Conservation (phyloP, 1,284 basidiomycete genomes). For the Neonothopanus nambi region DNA sequence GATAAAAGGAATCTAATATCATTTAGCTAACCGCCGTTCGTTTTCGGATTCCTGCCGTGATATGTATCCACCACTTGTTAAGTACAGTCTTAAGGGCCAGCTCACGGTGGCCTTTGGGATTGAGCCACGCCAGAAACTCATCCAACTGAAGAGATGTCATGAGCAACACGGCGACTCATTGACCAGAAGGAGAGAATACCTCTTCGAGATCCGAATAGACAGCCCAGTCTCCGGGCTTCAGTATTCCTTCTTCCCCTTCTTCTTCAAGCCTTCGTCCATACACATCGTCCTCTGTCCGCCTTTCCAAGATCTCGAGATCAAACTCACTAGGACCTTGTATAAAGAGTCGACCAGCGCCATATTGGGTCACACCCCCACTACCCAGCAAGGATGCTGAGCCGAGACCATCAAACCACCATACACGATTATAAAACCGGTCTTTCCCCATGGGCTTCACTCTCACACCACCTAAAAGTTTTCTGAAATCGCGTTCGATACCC, state of each 20-base stretch:
- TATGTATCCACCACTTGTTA: conserved; percentile 84
- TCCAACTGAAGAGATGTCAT: conserved; percentile 56
- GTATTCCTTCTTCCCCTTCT: conserved; percentile 72
- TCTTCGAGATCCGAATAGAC: conserved; percentile 86
- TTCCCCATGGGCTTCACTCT: conserved; percentile 86
- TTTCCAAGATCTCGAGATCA: conserved; percentile 68
- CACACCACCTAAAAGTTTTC: conserved; percentile 80
- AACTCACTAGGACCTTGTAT: conserved; percentile 85
- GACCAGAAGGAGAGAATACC: conserved; percentile 44
- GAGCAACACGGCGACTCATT: background rate
- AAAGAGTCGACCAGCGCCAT: conserved; percentile 88
- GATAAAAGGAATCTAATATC: background rate
- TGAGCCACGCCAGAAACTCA: conserved; percentile 86
- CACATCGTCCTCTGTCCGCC: conserved; percentile 56
- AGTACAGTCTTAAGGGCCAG: conserved; percentile 78
- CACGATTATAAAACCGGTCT: conserved; percentile 91
- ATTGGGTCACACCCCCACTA: conserved; percentile 73
- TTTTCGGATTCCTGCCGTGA: conserved; percentile 80
- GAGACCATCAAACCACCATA: conserved; percentile 99
- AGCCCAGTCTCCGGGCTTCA: conserved; percentile 84
- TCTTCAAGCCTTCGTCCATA: conserved; percentile 64
- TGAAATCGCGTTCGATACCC: conserved; percentile 90
- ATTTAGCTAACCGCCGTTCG: conserved; percentile 60
- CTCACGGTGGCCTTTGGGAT: conserved; percentile 89
- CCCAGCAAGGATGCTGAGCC: conserved; percentile 79